Percentiles rank a stretch among this genome's conserved stretches.
These are phyloP conservation scores for Candida verbasci DNA, from an alignment of 805 yeast genomes.

Conservation along the genomic window DNA sequence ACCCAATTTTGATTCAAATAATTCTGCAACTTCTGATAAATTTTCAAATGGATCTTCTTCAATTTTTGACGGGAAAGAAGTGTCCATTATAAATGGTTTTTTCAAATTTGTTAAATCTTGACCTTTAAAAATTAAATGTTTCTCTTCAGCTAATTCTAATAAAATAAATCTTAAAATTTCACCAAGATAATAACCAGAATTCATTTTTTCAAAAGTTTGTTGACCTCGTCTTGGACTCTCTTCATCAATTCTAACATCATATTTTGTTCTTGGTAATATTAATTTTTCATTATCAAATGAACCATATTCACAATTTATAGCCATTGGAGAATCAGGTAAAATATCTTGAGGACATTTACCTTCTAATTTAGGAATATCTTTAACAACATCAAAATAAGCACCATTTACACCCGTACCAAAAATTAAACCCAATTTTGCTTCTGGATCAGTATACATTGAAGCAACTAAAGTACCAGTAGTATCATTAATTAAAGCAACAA, in stretches of 20 bases:
- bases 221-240: conserved; percentile 95
- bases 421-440: conserved; percentile 89
- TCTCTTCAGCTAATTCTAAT: conserved; percentile 60
- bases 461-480: conserved; percentile 97
- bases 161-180: conserved; percentile 81
- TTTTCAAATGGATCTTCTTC: conserved; percentile 90
- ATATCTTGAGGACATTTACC: conserved; percentile 67
- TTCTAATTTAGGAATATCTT: conserved; percentile 74
- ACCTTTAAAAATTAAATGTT: conserved; percentile 59
- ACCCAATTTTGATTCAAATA: conserved; percentile 56
- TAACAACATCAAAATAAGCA: conserved; percentile 80
- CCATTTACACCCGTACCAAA: conserved; percentile 98
- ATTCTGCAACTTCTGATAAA: conserved; percentile 65
- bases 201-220: conserved; percentile 95
- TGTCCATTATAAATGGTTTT: conserved; percentile 72
- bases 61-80: conserved; percentile 80
- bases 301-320: conserved; percentile 97
- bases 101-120: conserved; percentile 66
- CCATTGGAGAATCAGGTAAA: conserved; percentile 68
- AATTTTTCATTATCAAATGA: conserved; percentile 89
- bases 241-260: conserved; percentile 73
- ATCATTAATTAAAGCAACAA: conserved; percentile 91
- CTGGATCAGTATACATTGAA: conserved; percentile 84
- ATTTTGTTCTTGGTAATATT: conserved; percentile 84
- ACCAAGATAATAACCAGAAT: conserved; percentile 94